Evolutionary conservation across 176 grass and related monocot genomes (phyloP).

Genomic region (Cenchrus americanus): DNA sequence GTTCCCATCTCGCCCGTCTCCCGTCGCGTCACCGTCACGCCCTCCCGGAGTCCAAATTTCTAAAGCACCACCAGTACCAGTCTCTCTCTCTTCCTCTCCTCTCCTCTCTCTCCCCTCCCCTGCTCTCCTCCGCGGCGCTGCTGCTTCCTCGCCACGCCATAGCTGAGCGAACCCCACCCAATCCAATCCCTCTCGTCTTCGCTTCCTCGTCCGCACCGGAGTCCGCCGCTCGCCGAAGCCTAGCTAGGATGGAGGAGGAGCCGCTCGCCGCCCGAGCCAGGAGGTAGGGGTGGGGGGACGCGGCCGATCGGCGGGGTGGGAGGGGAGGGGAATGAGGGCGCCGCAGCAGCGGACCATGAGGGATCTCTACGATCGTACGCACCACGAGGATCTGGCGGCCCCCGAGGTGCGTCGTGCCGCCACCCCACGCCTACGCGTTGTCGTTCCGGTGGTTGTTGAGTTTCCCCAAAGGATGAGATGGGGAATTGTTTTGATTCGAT

Average conservation of each 20-base stretch:
- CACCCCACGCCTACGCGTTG: background rate
- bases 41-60: conserved; percentile 36
- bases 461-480: background rate
- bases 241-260: conserved; percentile 33
- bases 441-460: conserved; percentile 10
- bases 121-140: background rate
- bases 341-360: conserved; percentile 49
- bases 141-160: conserved; percentile 50
- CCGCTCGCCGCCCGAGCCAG: conserved; percentile 7
- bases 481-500: background rate
- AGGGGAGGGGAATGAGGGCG: conserved; percentile 44
- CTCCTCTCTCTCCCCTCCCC: background rate
- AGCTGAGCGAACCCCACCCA: background rate
- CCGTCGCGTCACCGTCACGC: conserved; percentile 50
- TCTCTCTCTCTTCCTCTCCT: conserved; percentile 1
- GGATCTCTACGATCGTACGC: conserved; percentile 67
- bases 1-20: conserved; percentile 18
- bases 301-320: conserved; percentile 46
- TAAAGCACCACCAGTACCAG: conserved; percentile 22
- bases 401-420: conserved; percentile 34
- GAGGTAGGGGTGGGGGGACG: conserved; percentile 35
- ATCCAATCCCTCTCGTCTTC: background rate
- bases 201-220: background rate
- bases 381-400: conserved; percentile 28
- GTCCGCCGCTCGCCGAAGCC: background rate